phyloP scores from a whole-genome alignment of 495 filamentous ascomycete species.

The Aspergillus kassunensis region DNA sequence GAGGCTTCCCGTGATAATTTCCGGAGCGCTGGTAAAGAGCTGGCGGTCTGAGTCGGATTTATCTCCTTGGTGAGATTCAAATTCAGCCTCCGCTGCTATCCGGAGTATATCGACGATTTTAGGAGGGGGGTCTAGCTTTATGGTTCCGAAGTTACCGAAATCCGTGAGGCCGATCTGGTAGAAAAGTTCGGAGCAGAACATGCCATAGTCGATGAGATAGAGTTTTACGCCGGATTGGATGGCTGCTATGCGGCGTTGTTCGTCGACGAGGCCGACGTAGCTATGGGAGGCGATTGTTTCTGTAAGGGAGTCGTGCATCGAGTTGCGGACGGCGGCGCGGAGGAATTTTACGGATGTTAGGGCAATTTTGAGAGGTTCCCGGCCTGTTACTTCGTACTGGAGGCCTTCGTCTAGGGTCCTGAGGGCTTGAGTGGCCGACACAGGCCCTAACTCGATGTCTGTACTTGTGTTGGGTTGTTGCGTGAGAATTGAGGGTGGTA shows the following conservation, averaged over 20 bases:
- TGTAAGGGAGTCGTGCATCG: conserved; percentile 85
- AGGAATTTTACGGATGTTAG: conserved; percentile 80
- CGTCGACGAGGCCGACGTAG: conserved; percentile 91
- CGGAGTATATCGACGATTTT: conserved; percentile 64
- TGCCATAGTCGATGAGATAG: conserved; percentile 91
- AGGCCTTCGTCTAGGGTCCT: conserved; percentile 47
- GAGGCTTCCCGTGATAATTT: conserved; percentile 56
- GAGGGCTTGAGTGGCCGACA: conserved; percentile 17
- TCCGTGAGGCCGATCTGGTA: conserved; percentile 96
- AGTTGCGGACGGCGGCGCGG: conserved; percentile 71
- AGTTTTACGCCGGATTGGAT: conserved; percentile 93
- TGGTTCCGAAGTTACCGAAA: conserved; percentile 90
- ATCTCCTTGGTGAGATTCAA: conserved; percentile 21
- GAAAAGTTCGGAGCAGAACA: conserved; percentile 85
- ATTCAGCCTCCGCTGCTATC: conserved; percentile 69
- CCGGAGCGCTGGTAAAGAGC: conserved; percentile 63
- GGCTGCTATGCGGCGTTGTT: conserved; percentile 77
- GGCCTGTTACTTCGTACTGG: conserved; percentile 68
- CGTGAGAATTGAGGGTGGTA: conserved; percentile 47
- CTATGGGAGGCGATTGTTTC: conserved; percentile 87
- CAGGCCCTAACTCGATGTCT: conserved; percentile 16
- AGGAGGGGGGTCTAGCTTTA: conserved; percentile 74
- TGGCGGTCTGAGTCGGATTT: conserved; percentile 46
- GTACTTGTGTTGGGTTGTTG: conserved; percentile 6
- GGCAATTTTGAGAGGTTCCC: conserved; percentile 62